Percentiles rank a stretch among this genome's conserved stretches.
These are phyloP conservation scores for Phialophora tarda DNA, from an alignment of 2,329 filamentous ascomycete species.

Conservation along the genomic window DNA sequence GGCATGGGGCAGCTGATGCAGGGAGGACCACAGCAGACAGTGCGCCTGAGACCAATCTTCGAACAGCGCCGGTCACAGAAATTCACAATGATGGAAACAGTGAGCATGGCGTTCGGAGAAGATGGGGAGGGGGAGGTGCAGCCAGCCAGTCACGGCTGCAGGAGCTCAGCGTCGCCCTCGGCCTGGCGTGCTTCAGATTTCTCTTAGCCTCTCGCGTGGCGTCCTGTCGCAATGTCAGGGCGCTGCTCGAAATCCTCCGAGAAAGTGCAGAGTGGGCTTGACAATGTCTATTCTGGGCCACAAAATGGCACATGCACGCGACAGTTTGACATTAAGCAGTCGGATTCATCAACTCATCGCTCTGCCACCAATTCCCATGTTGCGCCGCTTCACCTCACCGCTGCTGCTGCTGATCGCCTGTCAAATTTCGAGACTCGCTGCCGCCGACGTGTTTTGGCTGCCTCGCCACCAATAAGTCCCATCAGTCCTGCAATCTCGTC, in stretches of 20 bases:
- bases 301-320: neutral
- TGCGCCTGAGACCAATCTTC: conserved; percentile 28
- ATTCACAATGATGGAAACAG: conserved; percentile 18
- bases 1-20: neutral
- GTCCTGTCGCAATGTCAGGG: conserved; percentile 25
- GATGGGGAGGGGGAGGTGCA: conserved; percentile 17
- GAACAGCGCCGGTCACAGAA: conserved; percentile 25
- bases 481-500: conserved; percentile 32
- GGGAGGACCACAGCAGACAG: neutral
- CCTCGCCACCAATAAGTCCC: neutral
- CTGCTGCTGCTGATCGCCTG: neutral
- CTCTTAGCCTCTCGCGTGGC: conserved; percentile 34
- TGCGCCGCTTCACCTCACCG: neutral
- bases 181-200: conserved; percentile 37
- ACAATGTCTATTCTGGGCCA: neutral
- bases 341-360: neutral
- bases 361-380: neutral
- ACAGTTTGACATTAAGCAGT: neutral
- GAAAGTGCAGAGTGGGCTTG: conserved; percentile 1
- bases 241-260: conserved; percentile 32
- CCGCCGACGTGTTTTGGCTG: conserved; percentile 14
- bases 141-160: conserved; percentile 27
- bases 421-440: neutral
- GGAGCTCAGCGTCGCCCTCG: conserved; percentile 7
- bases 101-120: conserved; percentile 10